These are phyloP conservation scores for Myochromella boudieri DNA, from an alignment of 768 basidiomycete genomes.

Conservation along the genomic window DNA sequence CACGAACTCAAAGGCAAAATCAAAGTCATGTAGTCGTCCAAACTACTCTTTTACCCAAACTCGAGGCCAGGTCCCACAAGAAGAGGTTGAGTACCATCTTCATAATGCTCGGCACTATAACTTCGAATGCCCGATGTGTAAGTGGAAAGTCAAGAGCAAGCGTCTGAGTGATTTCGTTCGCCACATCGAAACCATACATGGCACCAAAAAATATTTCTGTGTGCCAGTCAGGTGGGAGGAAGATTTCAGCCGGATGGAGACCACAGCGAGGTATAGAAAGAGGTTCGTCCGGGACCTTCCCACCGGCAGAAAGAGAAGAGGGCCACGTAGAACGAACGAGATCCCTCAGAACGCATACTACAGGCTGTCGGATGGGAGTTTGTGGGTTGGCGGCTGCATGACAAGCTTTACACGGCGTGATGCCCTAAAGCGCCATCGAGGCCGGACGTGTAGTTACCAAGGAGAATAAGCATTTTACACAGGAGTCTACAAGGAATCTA, in stretches of 20 bases:
- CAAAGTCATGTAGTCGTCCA: too few relatives aligned
- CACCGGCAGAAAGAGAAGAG: constrained; percentile 20
- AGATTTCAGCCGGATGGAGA: too few relatives aligned
- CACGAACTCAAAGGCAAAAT: too few relatives aligned
- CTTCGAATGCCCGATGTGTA: constrained; percentile 47
- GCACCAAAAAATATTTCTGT: constrained; percentile 35
- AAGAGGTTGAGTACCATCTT: constrained; percentile 18
- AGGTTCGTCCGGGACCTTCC: constrained; percentile 16
- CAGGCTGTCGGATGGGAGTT: constrained; percentile 25
- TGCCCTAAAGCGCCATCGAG: constrained; percentile 45
- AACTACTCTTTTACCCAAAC: too few relatives aligned
- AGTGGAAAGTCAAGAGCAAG: constrained; percentile 45
- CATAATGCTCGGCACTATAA: constrained; percentile 18
- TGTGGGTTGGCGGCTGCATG: constrained; percentile 41
- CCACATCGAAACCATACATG: constrained; percentile 52
- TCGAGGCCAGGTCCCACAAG: constrained; percentile 37
- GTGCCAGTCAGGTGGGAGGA: constrained; percentile 32
- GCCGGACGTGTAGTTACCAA: too few relatives aligned
- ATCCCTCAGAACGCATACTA: too few relatives aligned
- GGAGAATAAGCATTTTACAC: constrained; percentile 27
- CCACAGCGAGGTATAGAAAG: too few relatives aligned
- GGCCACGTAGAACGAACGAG: too few relatives aligned
- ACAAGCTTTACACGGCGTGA: constrained; percentile 43
- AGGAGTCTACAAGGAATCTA: neutral
- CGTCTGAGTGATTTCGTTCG: constrained; percentile 61